These are phyloP conservation scores for Colletotrichum destructivum DNA, from an alignment of 2,329 filamentous ascomycete genomes.

Conservation along the genomic window DNA sequence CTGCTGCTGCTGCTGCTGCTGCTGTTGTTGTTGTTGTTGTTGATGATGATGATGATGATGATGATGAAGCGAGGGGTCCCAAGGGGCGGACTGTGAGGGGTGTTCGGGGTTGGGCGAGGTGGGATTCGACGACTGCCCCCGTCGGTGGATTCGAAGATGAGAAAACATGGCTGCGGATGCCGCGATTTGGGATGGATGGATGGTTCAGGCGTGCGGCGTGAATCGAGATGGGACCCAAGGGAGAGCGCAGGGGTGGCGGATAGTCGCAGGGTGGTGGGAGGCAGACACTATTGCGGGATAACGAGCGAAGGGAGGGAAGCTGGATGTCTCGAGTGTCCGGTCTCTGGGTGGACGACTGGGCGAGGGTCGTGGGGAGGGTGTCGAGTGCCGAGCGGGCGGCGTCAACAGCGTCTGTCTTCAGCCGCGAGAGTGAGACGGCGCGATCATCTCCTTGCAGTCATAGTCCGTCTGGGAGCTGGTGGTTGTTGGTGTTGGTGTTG, in stretches of 20 bases:
- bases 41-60: constrained; percentile 43
- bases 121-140: constrained; percentile 70
- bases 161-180: constrained; percentile 59
- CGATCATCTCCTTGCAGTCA: constrained; percentile 42
- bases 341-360: background rate
- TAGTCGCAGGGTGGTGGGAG: constrained; percentile 25
- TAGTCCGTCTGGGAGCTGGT: constrained; percentile 20
- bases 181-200: constrained; percentile 13
- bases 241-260: constrained; percentile 39
- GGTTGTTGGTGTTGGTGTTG: constrained; percentile 7
- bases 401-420: constrained; percentile 35
- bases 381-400: constrained; percentile 4
- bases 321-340: constrained; percentile 10
- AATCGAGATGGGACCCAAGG: constrained; percentile 5
- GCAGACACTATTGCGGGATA: constrained; percentile 7
- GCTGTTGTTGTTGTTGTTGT: constrained; percentile 52
- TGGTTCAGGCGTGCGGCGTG: constrained; percentile 15
- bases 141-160: constrained; percentile 72
- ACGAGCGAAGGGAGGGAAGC: constrained; percentile 37
- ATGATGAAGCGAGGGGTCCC: constrained; percentile 51
- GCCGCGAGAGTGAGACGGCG: constrained; percentile 37
- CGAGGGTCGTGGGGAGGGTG: background rate
- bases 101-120: constrained; percentile 67
- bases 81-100: constrained; percentile 55
- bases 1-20: constrained; percentile 55